Conservation (phyloP, 306 rosid genomes). For the Carpinus fangiana region DNA sequence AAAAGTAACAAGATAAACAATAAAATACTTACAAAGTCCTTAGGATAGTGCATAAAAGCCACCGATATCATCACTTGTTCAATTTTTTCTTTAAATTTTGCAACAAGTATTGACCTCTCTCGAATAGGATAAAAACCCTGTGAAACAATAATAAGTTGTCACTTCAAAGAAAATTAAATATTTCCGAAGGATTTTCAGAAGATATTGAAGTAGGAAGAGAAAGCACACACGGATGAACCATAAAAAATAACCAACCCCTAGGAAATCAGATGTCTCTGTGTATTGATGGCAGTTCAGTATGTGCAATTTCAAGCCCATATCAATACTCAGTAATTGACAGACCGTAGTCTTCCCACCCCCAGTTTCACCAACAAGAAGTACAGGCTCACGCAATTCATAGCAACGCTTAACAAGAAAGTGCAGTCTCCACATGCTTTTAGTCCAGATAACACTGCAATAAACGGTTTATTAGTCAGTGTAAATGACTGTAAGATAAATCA, state of each 20-base stretch:
- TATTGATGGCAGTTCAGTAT: constrained; percentile 93
- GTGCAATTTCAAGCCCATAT: constrained; percentile 63
- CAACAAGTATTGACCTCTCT: constrained; percentile 67
- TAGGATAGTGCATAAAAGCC: constrained; percentile 41
- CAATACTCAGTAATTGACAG: constrained; percentile 76
- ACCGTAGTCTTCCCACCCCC: constrained; percentile 99
- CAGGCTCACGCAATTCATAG: constrained; percentile 71
- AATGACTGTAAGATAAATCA: constrained; percentile 2
- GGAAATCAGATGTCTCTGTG: constrained; percentile 93
- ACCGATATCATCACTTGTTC: constrained; percentile 48
- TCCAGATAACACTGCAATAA: constrained; percentile 57
- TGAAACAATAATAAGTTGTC: constrained; percentile 8
- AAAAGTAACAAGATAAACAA: constrained; percentile 1
- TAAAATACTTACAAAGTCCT: constrained; percentile 48
- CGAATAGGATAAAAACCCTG: constrained; percentile 87
- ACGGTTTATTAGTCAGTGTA: constrained; percentile 22
- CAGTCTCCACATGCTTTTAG: constrained; percentile 76
- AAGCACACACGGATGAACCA: neutral
- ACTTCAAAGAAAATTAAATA: constrained; percentile 18
- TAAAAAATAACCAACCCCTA: constrained; percentile 69
- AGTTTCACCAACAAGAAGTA: constrained; percentile 94
- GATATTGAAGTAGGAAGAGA: neutral
- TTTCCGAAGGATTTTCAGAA: neutral
- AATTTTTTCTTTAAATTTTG: constrained; percentile 48
- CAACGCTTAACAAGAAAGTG: constrained; percentile 85